A percentile compares a stretch with the other conserved stretches of the same genome.
Conservation (phyloP, 176 grass and related monocot species). For the Canna indica region DNA sequence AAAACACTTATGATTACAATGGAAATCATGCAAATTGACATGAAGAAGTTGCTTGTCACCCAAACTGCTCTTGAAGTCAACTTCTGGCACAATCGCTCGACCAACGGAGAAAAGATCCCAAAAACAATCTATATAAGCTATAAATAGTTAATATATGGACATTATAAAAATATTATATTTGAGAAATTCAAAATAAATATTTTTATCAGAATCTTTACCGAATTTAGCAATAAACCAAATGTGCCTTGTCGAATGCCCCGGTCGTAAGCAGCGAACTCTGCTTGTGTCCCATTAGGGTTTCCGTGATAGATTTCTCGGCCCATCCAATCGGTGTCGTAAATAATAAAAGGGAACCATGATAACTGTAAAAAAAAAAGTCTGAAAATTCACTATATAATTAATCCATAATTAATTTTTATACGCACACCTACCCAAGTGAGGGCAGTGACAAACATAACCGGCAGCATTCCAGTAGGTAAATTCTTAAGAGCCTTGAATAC, state of each 20-base stretch:
- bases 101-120: conserved; percentile 55
- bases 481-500: conserved; percentile 56
- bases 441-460: conserved; percentile 68
- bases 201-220: no score
- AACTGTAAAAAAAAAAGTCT: no score
- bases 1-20: conserved; percentile 58
- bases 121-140: conserved; percentile 73
- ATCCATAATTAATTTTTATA: not conserved
- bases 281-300: conserved; percentile 40
- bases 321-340: conserved; percentile 99
- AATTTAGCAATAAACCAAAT: conserved; percentile 81
- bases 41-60: conserved; percentile 60
- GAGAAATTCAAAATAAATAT: no score
- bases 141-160: no score
- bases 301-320: conserved; percentile 95
- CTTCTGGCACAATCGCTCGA: conserved; percentile 67
- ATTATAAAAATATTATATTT: no score
- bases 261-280: conserved; percentile 41
- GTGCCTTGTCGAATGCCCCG: conserved; percentile 63
- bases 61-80: conserved; percentile 45
- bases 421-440: conserved; percentile 62
- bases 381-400: no score
- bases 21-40: conserved; percentile 50
- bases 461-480: conserved; percentile 70
- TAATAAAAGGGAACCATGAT: conserved; percentile 88